These are phyloP conservation scores for Melampsora americana DNA, from an alignment of 1,284 basidiomycete genomes.

Conservation along the genomic window DNA sequence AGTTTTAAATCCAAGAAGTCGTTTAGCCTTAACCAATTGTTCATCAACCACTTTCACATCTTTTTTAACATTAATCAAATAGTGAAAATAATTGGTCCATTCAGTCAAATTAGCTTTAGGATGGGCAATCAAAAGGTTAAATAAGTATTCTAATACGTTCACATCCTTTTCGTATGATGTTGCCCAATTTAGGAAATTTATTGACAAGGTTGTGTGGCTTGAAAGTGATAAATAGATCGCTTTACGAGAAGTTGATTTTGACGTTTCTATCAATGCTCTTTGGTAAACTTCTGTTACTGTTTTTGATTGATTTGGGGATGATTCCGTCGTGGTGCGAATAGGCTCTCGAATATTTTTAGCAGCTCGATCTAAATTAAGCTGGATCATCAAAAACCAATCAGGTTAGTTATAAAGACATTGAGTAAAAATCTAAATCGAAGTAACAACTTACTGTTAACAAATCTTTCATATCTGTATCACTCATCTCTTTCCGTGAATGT, in stretches of 20 bases:
- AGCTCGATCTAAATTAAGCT: slow-evolving; percentile 13
- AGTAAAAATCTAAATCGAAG: neutral
- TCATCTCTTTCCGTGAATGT: neutral
- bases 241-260: neutral
- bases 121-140: neutral
- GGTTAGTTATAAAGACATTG: neutral
- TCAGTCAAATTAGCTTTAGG: neutral
- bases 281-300: slow-evolving; percentile 25
- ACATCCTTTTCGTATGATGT: neutral
- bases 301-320: neutral
- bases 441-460: slow-evolving; percentile 12
- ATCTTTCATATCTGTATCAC: slow-evolving; percentile 23
- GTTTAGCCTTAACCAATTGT: neutral
- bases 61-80: neutral
- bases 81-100: neutral
- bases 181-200: neutral
- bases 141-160: neutral
- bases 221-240: neutral
- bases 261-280: neutral
- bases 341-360: slow-evolving; percentile 1
- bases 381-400: neutral
- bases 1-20: neutral
- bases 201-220: neutral
- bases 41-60: neutral
- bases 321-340: neutral